Conservation (phyloP, 2,329 filamentous ascomycete species). For the Phyllosticta capitalensis region DNA sequence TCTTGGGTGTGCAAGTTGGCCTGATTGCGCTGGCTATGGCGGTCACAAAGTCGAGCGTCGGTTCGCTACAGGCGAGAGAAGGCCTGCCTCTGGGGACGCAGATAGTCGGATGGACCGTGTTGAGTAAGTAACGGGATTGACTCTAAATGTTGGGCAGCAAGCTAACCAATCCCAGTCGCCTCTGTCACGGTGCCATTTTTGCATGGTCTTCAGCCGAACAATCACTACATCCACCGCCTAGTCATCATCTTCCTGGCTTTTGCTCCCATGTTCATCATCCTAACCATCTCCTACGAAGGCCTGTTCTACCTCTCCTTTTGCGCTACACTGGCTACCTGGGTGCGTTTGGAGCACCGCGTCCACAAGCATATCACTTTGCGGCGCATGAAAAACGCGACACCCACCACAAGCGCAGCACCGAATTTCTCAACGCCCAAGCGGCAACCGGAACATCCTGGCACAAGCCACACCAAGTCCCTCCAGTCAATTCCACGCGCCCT, state of each 20-base stretch:
- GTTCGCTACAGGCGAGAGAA: conserved; percentile 73
- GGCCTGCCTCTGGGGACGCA: conserved; percentile 85
- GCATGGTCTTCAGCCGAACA: conserved; percentile 72
- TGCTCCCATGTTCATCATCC: conserved; percentile 85
- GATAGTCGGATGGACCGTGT: conserved; percentile 69
- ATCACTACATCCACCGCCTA: conserved; percentile 81
- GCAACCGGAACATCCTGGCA: conserved; percentile 29
- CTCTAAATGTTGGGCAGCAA: not conserved
- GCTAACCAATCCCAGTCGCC: conserved; percentile 40
- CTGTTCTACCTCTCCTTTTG: conserved; percentile 88
- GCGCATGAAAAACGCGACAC: conserved; percentile 15
- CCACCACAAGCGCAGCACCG: conserved; percentile 15
- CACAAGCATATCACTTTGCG: conserved; percentile 34
- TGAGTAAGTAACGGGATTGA: conserved; percentile 44
- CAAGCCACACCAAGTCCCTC: conserved; percentile 3
- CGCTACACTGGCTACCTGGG: conserved; percentile 74
- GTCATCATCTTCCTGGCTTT: conserved; percentile 87
- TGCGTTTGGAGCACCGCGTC: conserved; percentile 77
- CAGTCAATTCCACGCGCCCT: conserved; percentile 48
- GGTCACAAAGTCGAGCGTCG: conserved; percentile 77
- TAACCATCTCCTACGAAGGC: conserved; percentile 95
- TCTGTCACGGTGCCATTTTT: conserved; percentile 72
- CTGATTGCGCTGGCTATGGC: conserved; percentile 71
- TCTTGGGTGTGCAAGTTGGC: conserved; percentile 62
- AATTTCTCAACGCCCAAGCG: conserved; percentile 21